These are phyloP conservation scores for Auricularia sp. DNA, from an alignment of 768 basidiomycete genomes.

Conservation along the genomic window DNA sequence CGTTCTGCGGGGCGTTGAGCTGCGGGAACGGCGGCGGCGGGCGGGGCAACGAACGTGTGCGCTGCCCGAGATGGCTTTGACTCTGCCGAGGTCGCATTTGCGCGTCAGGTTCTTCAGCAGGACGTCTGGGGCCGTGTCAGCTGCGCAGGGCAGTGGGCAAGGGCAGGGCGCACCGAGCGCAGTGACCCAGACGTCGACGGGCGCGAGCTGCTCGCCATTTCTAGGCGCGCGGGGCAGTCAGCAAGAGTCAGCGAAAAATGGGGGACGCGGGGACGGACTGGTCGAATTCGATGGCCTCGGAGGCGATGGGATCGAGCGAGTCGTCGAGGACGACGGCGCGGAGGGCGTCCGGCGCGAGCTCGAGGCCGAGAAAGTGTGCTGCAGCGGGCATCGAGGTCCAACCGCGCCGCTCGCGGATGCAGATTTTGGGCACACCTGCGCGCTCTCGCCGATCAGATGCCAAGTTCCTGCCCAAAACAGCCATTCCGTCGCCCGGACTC, in stretches of 20 bases:
- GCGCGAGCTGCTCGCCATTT: constrained; percentile 16
- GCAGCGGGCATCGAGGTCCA: constrained; percentile 7
- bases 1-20: constrained; percentile 33
- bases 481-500: background rate
- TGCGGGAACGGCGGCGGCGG: constrained; percentile 1
- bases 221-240: background rate
- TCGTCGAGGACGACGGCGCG: constrained; percentile 79
- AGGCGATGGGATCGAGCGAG: constrained; percentile 68
- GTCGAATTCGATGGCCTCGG: constrained; percentile 79
- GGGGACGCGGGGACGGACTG: constrained; percentile 44
- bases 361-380: constrained; percentile 74
- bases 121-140: constrained; percentile 37
- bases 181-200: constrained; percentile 87
- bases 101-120: constrained; percentile 65
- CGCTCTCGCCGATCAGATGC: background rate
- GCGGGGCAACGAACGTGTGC: constrained; percentile 48
- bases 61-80: constrained; percentile 67
- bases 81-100: constrained; percentile 58
- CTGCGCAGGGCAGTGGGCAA: background rate
- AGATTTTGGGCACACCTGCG: background rate
- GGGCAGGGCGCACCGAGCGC: constrained; percentile 44
- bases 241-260: background rate
- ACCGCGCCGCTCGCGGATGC: background rate
- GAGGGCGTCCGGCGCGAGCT: constrained; percentile 75
- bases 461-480: background rate